phyloP scores from a whole-genome alignment of 306 rosid species.

The Senna tora region DNA sequence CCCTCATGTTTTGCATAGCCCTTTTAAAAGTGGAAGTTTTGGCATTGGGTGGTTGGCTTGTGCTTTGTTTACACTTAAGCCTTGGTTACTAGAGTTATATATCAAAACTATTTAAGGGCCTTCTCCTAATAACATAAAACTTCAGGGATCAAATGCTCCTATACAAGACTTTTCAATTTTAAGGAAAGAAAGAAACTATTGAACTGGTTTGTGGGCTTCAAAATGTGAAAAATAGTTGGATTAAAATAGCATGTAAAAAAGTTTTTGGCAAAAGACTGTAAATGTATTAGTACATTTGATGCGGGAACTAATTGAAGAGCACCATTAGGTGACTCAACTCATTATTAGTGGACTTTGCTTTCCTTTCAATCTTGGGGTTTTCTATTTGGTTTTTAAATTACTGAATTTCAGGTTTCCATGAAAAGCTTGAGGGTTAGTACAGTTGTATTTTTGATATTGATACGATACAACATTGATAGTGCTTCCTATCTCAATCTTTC shows the following conservation, averaged over 20 bases:
- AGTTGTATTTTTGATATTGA: not conserved
- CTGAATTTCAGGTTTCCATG: constrained; percentile 2
- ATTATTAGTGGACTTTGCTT: constrained; percentile 4
- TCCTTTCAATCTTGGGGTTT: not conserved
- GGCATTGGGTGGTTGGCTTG: too few relatives aligned
- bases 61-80: too few relatives aligned
- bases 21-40: too few relatives aligned
- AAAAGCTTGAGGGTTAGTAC: not conserved
- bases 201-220: constrained; percentile 4
- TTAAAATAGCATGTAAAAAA: constrained; percentile 30
- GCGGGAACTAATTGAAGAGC: constrained; percentile 48
- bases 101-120: not conserved
- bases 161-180: not conserved
- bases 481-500: not conserved
- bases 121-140: not conserved
- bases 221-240: constrained; percentile 3
- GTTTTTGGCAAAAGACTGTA: constrained; percentile 32
- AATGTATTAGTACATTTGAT: constrained; percentile 55
- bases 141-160: not conserved
- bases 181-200: constrained; percentile 13
- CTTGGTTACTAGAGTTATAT: not conserved
- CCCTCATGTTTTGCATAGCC: too few relatives aligned
- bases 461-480: not conserved
- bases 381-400: not conserved
- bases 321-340: constrained; percentile 42